Percentiles rank a stretch among this genome's conserved stretches.
phyloP scores from a whole-genome alignment of 192 early-diverging fungal genomes.

The Entophlyctis luteolus region DNA sequence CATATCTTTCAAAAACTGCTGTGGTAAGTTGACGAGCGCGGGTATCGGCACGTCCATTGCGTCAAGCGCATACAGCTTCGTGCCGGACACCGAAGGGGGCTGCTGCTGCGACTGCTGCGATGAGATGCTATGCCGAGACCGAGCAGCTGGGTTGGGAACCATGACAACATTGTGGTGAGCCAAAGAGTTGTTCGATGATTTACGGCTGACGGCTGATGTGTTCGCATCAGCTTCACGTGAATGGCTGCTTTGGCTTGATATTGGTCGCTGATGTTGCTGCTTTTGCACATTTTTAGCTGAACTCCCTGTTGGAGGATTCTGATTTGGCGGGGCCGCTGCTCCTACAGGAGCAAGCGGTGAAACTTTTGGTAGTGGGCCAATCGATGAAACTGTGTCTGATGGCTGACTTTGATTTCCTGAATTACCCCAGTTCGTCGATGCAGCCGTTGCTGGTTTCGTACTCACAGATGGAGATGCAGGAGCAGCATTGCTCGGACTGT shows the following conservation, averaged over 20 bases:
- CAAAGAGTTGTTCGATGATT: not conserved
- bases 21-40: slow-evolving; percentile 5
- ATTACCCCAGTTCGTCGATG: slow-evolving; percentile 8
- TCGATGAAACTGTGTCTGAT: not conserved
- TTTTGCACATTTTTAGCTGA: not conserved
- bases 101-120: not conserved
- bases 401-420: not conserved
- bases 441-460: slow-evolving; percentile 6
- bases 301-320: no score
- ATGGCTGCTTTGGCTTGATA: not conserved
- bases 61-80: slow-evolving; percentile 8
- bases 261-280: not conserved
- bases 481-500: no score
- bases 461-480: no score
- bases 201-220: not conserved
- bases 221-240: not conserved
- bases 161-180: no score
- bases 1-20: slow-evolving; percentile 10
- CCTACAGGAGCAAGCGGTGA: not conserved
- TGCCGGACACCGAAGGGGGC: not conserved
- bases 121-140: no score
- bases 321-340: not conserved
- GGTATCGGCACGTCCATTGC: slow-evolving; percentile 10
- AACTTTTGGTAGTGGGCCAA: not conserved
- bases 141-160: no score